Conservation (phyloP, 1,139 yeast genomes). For the Hyphopichia wangnamkhiaoensis region DNA sequence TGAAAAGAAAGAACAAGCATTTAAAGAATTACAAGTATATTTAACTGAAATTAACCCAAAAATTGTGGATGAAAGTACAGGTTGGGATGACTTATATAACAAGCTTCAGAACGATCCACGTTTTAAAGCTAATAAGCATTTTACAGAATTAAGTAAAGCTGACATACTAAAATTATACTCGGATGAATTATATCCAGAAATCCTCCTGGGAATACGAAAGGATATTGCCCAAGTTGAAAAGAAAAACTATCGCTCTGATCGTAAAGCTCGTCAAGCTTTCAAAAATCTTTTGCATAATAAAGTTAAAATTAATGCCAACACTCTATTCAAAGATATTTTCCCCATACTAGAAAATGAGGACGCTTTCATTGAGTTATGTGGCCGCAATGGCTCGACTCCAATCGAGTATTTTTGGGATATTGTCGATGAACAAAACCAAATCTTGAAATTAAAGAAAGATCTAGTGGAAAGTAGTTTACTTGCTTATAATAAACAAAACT, state of each 20-base stretch:
- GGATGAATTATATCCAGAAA: conserved; percentile 44
- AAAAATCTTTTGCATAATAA: conserved; percentile 42
- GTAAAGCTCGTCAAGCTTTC: conserved; percentile 66
- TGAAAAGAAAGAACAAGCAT: conserved; percentile 47
- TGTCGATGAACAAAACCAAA: conserved; percentile 61
- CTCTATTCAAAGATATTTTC: conserved; percentile 62
- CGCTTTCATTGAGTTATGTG: conserved; percentile 63
- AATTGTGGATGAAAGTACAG: conserved; percentile 27
- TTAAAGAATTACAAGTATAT: conserved; percentile 53
- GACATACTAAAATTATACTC: conserved; percentile 64
- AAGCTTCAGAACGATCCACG: conserved; percentile 48
- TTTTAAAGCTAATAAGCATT: conserved; percentile 60
- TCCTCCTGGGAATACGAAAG: conserved; percentile 33
- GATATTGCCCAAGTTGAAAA: conserved; percentile 37
- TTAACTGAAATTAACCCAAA: conserved; percentile 35
- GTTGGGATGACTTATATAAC: conserved; percentile 49
- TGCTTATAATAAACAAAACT: conserved; percentile 22
- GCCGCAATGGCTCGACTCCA: conserved; percentile 79
- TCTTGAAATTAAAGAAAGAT: conserved; percentile 60
- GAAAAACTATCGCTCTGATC: conserved; percentile 54
- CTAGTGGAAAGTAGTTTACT: conserved; percentile 54
- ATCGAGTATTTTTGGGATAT: conserved; percentile 78
- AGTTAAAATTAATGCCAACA: conserved; percentile 52
- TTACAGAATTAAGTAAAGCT: conserved; percentile 49
- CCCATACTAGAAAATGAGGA: conserved; percentile 55